Conservation (phyloP, 257 asterid genomes). For the Ligustrum vulgare region DNA sequence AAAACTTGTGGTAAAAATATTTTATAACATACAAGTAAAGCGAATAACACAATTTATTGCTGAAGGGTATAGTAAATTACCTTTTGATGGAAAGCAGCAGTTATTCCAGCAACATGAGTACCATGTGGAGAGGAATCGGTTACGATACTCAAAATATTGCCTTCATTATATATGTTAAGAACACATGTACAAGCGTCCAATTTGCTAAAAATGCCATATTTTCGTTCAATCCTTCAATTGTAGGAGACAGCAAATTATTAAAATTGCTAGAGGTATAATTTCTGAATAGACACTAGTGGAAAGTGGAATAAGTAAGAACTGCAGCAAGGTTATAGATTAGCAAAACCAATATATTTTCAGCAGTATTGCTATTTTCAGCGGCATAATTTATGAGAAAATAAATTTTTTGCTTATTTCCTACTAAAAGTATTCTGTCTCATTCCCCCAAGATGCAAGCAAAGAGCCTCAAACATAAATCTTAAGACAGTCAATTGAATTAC, state of each 20-base stretch:
- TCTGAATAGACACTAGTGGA: conserved; percentile 14
- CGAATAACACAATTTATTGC: conserved; percentile 16
- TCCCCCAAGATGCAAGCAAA: conserved; percentile 15
- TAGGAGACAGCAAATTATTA: conserved; percentile 19
- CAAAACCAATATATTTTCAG: background rate
- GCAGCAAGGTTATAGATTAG: conserved; percentile 6
- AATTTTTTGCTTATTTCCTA: conserved; percentile 7
- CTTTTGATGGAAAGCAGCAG: conserved; percentile 89
- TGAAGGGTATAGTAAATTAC: conserved; percentile 34
- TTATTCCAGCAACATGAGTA: conserved; percentile 97
- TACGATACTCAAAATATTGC: conserved; percentile 87
- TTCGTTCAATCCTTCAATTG: conserved; percentile 74
- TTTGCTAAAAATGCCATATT: conserved; percentile 89
- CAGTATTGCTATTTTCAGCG: background rate
- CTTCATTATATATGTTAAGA: conserved; percentile 72
- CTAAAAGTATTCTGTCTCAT: background rate
- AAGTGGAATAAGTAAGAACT: conserved; percentile 17
- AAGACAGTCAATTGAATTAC: conserved; percentile 1
- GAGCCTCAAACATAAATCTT: conserved; percentile 16
- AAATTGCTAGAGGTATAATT: conserved; percentile 19
- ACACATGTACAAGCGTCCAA: conserved; percentile 85
- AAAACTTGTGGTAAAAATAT: conserved; percentile 19
- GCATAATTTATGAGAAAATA: conserved; percentile 8
- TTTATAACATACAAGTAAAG: conserved; percentile 11
- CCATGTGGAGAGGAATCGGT: conserved; percentile 97